Conservation (phyloP, 306 rosid genomes). For the Lablab purpureus region DNA sequence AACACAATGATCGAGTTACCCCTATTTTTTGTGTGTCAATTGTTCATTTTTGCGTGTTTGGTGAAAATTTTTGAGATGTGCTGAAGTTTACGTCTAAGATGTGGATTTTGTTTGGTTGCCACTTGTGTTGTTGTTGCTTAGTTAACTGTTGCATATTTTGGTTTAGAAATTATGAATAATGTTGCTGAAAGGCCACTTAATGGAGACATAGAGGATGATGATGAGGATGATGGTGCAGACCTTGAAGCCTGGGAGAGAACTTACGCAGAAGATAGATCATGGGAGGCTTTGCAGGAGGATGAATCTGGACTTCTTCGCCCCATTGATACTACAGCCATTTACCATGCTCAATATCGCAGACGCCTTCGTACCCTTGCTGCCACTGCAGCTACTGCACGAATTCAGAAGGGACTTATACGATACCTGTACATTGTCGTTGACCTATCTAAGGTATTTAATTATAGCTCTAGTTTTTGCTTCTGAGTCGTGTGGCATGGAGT, state of each 20-base stretch:
- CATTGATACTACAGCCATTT: constrained; percentile 71
- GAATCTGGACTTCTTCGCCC: constrained; percentile 98
- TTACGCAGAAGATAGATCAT: constrained; percentile 94
- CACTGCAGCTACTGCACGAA: constrained; percentile 69
- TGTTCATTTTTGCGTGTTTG: neutral
- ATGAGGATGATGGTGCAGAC: constrained; percentile 73
- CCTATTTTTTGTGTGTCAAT: neutral
- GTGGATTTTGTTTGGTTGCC: neutral
- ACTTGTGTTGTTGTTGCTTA: constrained; percentile 31
- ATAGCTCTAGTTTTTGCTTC: neutral
- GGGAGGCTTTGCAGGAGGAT: constrained; percentile 95
- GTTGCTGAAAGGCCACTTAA: constrained; percentile 60
- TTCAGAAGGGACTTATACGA: constrained; percentile 96
- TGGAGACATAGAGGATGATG: constrained; percentile 76
- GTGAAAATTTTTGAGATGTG: neutral
- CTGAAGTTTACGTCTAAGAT: constrained; percentile 22
- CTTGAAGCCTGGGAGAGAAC: constrained; percentile 93
- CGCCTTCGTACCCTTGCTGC: constrained; percentile 80
- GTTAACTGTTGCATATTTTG: constrained; percentile 35
- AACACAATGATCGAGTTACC: neutral
- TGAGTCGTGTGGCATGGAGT: neutral
- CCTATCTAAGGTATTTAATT: constrained; percentile 72
- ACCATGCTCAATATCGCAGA: constrained; percentile 90
- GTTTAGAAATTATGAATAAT: constrained; percentile 67
- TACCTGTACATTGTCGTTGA: constrained; percentile 78